Evolutionary conservation across 768 basidiomycete genomes (phyloP).

Genomic region (Podaxis sp.): DNA sequence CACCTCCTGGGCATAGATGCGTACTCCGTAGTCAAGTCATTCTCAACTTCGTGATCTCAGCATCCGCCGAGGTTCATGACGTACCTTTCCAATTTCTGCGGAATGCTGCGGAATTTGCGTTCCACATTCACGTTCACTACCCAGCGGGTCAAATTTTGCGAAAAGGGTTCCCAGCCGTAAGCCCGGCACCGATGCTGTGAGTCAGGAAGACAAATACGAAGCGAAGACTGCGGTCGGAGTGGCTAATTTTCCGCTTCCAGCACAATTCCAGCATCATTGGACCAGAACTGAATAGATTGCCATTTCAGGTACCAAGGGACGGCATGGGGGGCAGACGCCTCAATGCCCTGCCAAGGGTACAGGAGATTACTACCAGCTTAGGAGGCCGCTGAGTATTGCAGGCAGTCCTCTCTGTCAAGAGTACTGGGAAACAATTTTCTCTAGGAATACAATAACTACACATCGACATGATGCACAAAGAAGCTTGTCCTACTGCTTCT

Average conservation of each 20-base stretch:
- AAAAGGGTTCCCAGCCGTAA: no score
- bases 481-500: not conserved
- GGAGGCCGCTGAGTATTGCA: no score
- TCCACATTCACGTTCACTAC: no score
- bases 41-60: not conserved
- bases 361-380: no score
- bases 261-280: not conserved
- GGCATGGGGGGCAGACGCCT: no score
- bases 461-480: not conserved
- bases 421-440: no score
- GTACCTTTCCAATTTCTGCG: not conserved
- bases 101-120: not conserved
- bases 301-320: not conserved
- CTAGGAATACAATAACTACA: not conserved
- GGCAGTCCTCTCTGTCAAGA: no score
- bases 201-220: not conserved
- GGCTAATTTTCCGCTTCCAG: not conserved
- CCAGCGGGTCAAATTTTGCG: no score
- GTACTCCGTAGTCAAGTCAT: conserved; percentile 7
- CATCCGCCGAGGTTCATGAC: not conserved
- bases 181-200: no score
- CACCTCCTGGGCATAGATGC: not conserved
- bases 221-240: not conserved
- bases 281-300: not conserved
- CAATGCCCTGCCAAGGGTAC: no score